Evolutionary conservation across 352 stramenopile species (phyloP), one percentile per base, ranked within the genome.

Genomic region (Globisporangium acanthophoron): DNA sequence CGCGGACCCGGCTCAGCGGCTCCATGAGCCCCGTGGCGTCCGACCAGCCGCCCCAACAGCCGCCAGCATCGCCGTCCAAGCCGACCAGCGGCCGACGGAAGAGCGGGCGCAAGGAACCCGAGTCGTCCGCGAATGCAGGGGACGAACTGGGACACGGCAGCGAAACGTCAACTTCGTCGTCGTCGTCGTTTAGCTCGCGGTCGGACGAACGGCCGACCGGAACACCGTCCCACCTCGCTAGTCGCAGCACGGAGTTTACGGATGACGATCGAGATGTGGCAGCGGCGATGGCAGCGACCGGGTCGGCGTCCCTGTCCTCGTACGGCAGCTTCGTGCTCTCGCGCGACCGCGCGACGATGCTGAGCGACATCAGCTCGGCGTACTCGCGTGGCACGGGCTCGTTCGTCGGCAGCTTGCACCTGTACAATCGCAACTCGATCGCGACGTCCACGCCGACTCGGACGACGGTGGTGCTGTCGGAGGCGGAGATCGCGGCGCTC

Each of bases 331-430:
- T 69, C 3, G 62, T 68, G 49, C 58, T 35, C 64, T 69, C 50
- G 50, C 66, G 52, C 62, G 73, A 47, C 64, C 71, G 65, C 71
- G 68, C 70, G 58, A 79, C 59, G 52, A 54, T 65, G 59, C 59
- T 65, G 31, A 65, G 59, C 37, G 59, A 59, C 35, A 54, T 65
- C 13, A 48, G 52, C 52, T 37, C 44, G 16, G 33, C 24, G n/a
- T 44, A 50, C n/a, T 50, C 21, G 21, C 59, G 59, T 18, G 41
- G 15, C n/a, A 41, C 58, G 24, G 59, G 59, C 18, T 65, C 59
- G 45, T 65, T 65, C n/a, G 59, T 65, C 35, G 59, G 59, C 35
- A 59, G 52, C 3, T 39, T 65, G 27, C 59, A 65, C 13, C 20
- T 56, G 35, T 65, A 65, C 52, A 65, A 65, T 45, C 59, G 59